Evolutionary conservation across 75 land plant species (phyloP).

Genomic region (Adiantum capillusveneris): DNA sequence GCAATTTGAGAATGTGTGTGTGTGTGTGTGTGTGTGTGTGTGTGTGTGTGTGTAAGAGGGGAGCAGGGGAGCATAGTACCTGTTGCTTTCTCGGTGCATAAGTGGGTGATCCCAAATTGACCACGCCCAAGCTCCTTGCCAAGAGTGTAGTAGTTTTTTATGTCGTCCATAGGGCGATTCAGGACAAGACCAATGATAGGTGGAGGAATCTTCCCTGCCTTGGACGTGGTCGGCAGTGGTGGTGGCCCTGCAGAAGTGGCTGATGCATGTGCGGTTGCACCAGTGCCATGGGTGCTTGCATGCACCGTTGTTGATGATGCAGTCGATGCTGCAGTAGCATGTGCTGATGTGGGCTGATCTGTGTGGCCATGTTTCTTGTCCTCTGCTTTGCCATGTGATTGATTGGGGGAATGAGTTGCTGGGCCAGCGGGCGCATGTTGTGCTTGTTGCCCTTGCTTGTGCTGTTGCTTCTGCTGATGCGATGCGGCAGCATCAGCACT

Average conservation of each 20-base stretch:
- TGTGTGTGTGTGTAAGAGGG: too few relatives aligned
- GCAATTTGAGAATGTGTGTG: too few relatives aligned
- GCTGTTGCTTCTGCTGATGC: neutral
- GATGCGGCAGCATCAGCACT: too few relatives aligned
- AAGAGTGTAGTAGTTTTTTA: conserved; percentile 32
- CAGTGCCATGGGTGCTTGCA: neutral
- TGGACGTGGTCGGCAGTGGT: neutral
- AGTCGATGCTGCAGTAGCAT: neutral
- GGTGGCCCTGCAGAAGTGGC: neutral
- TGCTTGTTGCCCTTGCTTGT: neutral
- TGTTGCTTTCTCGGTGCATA: neutral
- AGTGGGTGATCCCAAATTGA: conserved; percentile 30
- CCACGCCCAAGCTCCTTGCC: conserved; percentile 82
- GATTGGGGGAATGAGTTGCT: too few relatives aligned
- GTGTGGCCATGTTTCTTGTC: too few relatives aligned
- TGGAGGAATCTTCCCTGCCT: too few relatives aligned
- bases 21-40: too few relatives aligned
- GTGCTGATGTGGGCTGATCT: too few relatives aligned
- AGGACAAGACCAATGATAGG: neutral
- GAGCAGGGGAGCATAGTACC: too few relatives aligned
- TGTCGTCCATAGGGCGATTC: conserved; percentile 35
- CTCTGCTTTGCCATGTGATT: too few relatives aligned
- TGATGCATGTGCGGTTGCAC: neutral
- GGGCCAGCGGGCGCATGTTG: too few relatives aligned
- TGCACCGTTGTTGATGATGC: neutral